phyloP scores from a whole-genome alignment of 1,284 basidiomycete genomes.

The Cronartium quercuum region DNA sequence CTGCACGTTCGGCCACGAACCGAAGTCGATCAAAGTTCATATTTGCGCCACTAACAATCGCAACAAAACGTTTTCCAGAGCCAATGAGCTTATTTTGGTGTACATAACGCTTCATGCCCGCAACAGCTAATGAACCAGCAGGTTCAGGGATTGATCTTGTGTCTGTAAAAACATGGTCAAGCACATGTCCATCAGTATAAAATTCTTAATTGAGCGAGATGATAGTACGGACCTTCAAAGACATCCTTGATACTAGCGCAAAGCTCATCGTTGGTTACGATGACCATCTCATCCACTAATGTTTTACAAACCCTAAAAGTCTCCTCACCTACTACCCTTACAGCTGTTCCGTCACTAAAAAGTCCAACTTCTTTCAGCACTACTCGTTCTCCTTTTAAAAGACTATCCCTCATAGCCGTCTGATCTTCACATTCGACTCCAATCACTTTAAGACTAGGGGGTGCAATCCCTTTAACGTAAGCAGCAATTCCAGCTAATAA shows the following conservation, averaged over 20 bases:
- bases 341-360: constrained; percentile 97
- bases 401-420: constrained; percentile 80
- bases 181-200: not conserved
- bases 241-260: constrained; percentile 99
- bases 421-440: constrained; percentile 95
- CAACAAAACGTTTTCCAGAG: constrained; percentile 79
- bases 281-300: constrained; percentile 75
- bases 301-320: constrained; percentile 85
- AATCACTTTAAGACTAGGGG: constrained; percentile 71
- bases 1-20: constrained; percentile 95
- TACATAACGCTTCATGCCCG: constrained; percentile 86
- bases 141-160: constrained; percentile 93
- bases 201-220: not conserved
- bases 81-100: constrained; percentile 70
- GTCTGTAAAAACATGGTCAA: constrained; percentile 56
- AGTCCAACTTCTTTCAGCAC: constrained; percentile 84
- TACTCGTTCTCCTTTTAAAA: constrained; percentile 70
- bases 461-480: constrained; percentile 89
- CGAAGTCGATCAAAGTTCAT: constrained; percentile 97
- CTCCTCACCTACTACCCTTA: constrained; percentile 92
- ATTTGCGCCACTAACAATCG: constrained; percentile 89
- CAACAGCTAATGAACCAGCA: constrained; percentile 87
- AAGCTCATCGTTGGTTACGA: constrained; percentile 89
- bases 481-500: constrained; percentile 79
- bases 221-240: constrained; percentile 69